These are phyloP conservation scores for Entrophospora sp. DNA, from an alignment of 192 early-diverging fungal genomes.

Conservation along the genomic window DNA sequence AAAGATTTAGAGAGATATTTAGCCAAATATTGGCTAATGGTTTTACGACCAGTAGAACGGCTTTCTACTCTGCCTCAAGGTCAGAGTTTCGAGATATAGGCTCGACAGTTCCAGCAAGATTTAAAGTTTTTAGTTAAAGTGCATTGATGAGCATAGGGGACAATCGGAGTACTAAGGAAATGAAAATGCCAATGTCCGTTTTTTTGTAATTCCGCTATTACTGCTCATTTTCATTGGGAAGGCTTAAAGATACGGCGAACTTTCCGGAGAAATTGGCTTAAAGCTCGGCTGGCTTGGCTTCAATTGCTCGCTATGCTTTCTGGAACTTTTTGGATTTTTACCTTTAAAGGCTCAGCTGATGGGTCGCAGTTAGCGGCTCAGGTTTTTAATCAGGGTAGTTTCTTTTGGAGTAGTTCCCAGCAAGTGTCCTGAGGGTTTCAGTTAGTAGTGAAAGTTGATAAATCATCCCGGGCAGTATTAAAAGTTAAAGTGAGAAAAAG, in stretches of 20 bases:
- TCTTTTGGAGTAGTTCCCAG: background rate
- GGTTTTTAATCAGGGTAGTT: background rate
- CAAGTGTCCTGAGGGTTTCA: background rate
- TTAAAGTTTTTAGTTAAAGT: background rate
- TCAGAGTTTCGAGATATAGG: background rate
- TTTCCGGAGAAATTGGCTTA: background rate
- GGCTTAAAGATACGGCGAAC: background rate
- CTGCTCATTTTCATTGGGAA: background rate
- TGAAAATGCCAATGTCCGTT: background rate
- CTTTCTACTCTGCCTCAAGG: background rate
- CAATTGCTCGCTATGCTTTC: background rate
- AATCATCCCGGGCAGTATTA: background rate
- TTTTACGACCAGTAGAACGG: background rate
- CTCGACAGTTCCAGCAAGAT: background rate
- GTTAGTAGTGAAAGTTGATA: background rate
- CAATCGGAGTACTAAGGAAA: background rate
- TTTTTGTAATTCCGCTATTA: slow-evolving; percentile 1
- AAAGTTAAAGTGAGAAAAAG: no score
- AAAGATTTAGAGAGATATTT: background rate
- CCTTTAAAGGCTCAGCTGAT: background rate
- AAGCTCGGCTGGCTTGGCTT: background rate
- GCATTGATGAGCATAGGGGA: background rate
- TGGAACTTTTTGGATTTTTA: background rate
- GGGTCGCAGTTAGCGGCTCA: background rate
- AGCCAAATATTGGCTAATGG: background rate